Base-by-base conservation (phyloP, 805 yeast genomes). In the Lipomyces kockii region DNA sequence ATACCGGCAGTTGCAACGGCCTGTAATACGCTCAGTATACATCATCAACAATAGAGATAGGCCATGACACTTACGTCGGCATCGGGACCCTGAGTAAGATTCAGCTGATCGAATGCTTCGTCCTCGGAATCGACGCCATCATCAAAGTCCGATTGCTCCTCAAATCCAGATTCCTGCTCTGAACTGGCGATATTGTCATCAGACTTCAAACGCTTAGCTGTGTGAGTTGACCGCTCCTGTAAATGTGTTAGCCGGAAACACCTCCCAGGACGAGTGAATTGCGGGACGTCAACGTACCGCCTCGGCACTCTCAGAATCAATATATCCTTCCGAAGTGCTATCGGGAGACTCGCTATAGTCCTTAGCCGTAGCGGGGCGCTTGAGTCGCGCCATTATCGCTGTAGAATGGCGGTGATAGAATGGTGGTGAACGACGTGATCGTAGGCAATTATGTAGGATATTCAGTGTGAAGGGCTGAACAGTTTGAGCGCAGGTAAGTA, bases 1-100 rank as follows among this genome's bases (percentile, higher is more conserved):
- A 86, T 86, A 11, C 97, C 98, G 54, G 46, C 35, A 29, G 61
- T 65, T 4, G 72, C 66, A 8, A 55, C 32, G 7, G 58, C 57
- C 61, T 67, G 49, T 43, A 43, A 43, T n/a, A 8, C 20, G 22
- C 49, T 43, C 14, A 43, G 49, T n/a, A n/a, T n/a, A 43, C 9
- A n/a, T n/a, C 9, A 43, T 43, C 20, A 43, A 17, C 22, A 43
- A n/a, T 37, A 37, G 20, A 17, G 49, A 43, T 17, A n/a, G 3
- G 22, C 20, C 8, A 43, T n/a, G 49, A 43, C 11, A n/a, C 49
- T 43, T 43, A 43, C 49, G 49, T 43, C 20, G 49, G 49, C 49
- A 43, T 43, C 49, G 8, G 22, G 22, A 17, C 14, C 49, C 9
- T 43, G 49, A 17, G 49, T 43, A n/a, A 43, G 8, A n/a, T 43